Percentiles rank a stretch among this genome's conserved stretches.
Conservation (phyloP, 139 green algal species). For the Chlorella sp. region DNA sequence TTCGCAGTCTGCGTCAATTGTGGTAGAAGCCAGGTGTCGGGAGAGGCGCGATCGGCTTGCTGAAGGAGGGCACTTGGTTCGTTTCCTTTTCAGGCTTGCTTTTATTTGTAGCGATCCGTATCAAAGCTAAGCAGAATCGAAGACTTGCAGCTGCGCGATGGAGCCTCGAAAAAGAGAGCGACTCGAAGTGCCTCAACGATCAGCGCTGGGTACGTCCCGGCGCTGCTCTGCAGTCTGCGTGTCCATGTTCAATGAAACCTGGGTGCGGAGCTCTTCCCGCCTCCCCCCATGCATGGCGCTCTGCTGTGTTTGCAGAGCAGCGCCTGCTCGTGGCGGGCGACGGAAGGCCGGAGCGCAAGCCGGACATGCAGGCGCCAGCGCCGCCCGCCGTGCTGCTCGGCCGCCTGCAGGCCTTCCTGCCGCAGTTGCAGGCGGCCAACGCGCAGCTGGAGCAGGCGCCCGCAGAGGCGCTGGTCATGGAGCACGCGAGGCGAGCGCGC, state of each 20-base stretch:
- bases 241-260: neutral
- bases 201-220: conserved; percentile 3
- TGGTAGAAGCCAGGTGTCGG: neutral
- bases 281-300: neutral
- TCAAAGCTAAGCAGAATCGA: neutral
- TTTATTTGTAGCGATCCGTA: neutral
- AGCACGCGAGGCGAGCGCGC: conserved; percentile 21
- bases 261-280: neutral
- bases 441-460: conserved; percentile 17
- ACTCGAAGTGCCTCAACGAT: conserved; percentile 12
- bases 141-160: neutral
- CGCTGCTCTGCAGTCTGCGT: neutral
- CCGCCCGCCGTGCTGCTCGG: conserved; percentile 27
- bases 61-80: no score
- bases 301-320: neutral
- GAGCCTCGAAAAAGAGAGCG: neutral
- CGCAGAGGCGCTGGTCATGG: conserved; percentile 9
- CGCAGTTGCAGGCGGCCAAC: conserved; percentile 37
- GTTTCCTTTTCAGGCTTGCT: neutral
- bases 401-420: conserved; percentile 43
- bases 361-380: conserved; percentile 13
- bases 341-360: conserved; percentile 1
- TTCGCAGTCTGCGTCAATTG: neutral
- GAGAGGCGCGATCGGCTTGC: neutral
- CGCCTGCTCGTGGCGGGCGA: conserved; percentile 12